Evolutionary conservation across 2,329 filamentous ascomycete species (phyloP).

Genomic region (Fusarium haematococcum): DNA sequence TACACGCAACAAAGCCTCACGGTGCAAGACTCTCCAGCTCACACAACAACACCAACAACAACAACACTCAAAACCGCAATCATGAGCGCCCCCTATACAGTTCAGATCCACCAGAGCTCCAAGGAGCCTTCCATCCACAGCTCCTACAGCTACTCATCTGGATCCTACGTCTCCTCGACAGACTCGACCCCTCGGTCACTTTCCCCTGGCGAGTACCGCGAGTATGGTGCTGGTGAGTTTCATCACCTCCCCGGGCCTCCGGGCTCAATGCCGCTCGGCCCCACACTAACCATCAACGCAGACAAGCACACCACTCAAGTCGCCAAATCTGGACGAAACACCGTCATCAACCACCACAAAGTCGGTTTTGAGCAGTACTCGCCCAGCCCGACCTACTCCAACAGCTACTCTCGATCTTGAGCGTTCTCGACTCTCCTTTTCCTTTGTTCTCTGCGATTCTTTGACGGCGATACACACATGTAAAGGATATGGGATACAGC

Average conservation of each 20-base stretch:
- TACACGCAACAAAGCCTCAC: constrained; percentile 10
- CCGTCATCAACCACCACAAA: constrained; percentile 50
- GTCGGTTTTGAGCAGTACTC: constrained; percentile 45
- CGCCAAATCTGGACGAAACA: constrained; percentile 37
- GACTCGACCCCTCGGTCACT: constrained; percentile 44
- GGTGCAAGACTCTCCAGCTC: background rate
- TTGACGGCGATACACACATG: constrained; percentile 22
- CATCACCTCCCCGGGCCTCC: constrained; percentile 10
- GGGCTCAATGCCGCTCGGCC: constrained; percentile 3
- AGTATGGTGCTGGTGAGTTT: constrained; percentile 49
- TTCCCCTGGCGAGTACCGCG: constrained; percentile 46
- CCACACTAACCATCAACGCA: constrained; percentile 39
- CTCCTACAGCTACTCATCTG: constrained; percentile 43
- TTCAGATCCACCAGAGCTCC: constrained; percentile 50
- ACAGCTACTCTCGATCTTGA: constrained; percentile 32
- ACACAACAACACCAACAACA: constrained; percentile 15
- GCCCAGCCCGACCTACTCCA: constrained; percentile 46
- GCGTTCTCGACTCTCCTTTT: constrained; percentile 5
- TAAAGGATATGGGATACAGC: constrained; percentile 30
- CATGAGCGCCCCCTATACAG: constrained; percentile 44
- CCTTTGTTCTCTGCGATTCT: constrained; percentile 8
- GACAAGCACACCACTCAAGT: constrained; percentile 43
- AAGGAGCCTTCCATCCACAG: constrained; percentile 45
- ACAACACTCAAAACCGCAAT: constrained; percentile 22
- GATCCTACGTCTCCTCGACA: constrained; percentile 44